phyloP scores from a whole-genome alignment of 2,329 filamentous ascomycete species.

The Paraphaeosphaeria sporulosa region DNA sequence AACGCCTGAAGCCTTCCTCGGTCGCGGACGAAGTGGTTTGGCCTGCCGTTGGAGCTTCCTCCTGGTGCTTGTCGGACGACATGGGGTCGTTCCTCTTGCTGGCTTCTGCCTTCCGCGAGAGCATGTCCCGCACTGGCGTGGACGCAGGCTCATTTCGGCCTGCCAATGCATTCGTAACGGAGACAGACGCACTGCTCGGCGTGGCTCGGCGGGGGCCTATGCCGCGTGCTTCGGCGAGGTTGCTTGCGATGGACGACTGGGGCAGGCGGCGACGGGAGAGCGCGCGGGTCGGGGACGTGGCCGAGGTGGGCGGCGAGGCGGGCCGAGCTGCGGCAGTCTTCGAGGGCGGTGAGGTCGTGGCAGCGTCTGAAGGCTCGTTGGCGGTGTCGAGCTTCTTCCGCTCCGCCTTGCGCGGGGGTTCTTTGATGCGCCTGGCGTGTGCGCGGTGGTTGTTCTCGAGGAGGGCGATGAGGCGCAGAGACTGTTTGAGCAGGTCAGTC shows the following conservation, averaged over 20 bases:
- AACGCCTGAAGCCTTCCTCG: conserved; percentile 86
- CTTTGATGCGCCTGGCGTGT: conserved; percentile 81
- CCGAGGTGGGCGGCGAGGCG: conserved; percentile 43
- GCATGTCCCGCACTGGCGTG: conserved; percentile 42
- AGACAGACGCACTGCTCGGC: conserved; percentile 75
- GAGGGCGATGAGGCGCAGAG: conserved; percentile 81
- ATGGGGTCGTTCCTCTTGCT: conserved; percentile 21
- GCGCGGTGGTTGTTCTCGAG: conserved; percentile 88
- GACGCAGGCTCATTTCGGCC: conserved; percentile 48
- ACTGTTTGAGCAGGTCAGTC: conserved; percentile 57
- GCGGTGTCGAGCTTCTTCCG: conserved; percentile 19
- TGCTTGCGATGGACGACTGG: conserved; percentile 86
- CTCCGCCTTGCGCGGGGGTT: conserved; percentile 57
- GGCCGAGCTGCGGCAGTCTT: conserved; percentile 32
- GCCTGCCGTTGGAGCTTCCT: conserved; percentile 16
- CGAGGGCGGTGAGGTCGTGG: conserved; percentile 22
- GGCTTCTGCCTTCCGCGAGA: conserved; percentile 38
- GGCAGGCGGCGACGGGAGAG: conserved; percentile 58
- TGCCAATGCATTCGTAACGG: conserved; percentile 75
- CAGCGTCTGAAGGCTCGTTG: conserved; percentile 19
- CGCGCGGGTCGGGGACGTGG: conserved; percentile 47
- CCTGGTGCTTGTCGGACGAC: conserved; percentile 20
- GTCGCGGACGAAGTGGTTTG: conserved; percentile 35
- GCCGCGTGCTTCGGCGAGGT: conserved; percentile 83
- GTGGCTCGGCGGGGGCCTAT: conserved; percentile 69